Evolutionary conservation across 805 yeast species (phyloP), one percentile per base, ranked within the genome.

Genomic region (Suhomyces sp.): DNA sequence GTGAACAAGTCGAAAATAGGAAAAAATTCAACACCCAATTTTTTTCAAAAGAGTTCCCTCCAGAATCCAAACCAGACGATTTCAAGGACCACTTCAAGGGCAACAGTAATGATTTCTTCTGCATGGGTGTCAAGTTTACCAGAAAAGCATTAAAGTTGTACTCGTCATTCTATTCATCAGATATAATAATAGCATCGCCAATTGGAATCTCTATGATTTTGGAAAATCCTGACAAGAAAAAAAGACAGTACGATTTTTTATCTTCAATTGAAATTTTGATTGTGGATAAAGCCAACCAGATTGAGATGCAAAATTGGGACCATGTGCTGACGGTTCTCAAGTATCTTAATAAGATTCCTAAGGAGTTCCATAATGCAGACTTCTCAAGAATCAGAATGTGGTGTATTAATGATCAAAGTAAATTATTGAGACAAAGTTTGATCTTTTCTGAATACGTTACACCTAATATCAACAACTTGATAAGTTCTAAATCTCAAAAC

Each of bases 261-360:
- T 81, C 95, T 21, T 88, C 97, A 2, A 86, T 93, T 46, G 98
- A 93, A 58, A 58, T 93, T 3, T 59, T 83, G 32, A 63, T 90
- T 13, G 61, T 88, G 25, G 98, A 93, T 59, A 86, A 85, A 50
- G 78, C 93, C 9, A 88, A 88, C 52, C 85, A 88, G 19, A 70
- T 90, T 44, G 84, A 86, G 53, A 84, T 83, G 84, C 98, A 93
- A 61, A 88, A 90, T 53, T 84, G 97, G 90, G 83, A 83, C 23
- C 95, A 91, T 61, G 72, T 93, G 6, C 60, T 58, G 19, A 79
- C 81, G 11, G 73, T 80, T 5, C 65, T 81, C 47, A 78, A 79
- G 43, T 79, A 82, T 53, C 47, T 88, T 38, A 88, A 90, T 59
- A 66, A 72, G 37, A 77, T 88, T 29, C 98, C 98, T 5, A 76